Conservation (phyloP, 2,329 filamentous ascomycete species). For the Phyllosticta capitalensis region DNA sequence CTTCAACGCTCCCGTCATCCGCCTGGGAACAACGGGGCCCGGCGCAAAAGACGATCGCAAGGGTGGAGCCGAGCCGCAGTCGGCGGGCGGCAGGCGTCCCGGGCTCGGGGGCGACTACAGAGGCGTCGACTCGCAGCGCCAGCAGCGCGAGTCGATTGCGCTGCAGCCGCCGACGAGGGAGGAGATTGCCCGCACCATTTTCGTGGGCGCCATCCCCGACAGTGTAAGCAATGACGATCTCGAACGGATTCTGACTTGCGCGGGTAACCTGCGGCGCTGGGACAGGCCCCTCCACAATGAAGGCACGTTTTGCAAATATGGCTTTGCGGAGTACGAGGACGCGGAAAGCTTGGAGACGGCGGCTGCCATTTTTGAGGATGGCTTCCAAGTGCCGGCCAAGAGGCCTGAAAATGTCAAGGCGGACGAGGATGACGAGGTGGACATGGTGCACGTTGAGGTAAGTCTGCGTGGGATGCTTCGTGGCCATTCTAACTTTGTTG, state of each 20-base stretch:
- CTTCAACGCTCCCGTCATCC: constrained; percentile 93
- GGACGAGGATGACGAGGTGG: constrained; percentile 37
- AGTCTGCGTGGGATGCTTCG: constrained; percentile 11
- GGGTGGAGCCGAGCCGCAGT: constrained; percentile 30
- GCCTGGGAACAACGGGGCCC: constrained; percentile 66
- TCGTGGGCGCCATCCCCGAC: constrained; percentile 76
- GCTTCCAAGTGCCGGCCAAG: constrained; percentile 67
- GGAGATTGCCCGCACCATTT: constrained; percentile 85
- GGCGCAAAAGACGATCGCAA: constrained; percentile 41
- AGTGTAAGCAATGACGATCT: constrained; percentile 69
- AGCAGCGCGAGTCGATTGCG: constrained; percentile 59
- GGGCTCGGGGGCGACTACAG: constrained; percentile 48
- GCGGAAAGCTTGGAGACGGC: constrained; percentile 78
- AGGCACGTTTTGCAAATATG: constrained; percentile 76
- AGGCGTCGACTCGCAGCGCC: constrained; percentile 56
- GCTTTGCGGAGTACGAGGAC: constrained; percentile 93
- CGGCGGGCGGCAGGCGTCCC: constrained; percentile 22
- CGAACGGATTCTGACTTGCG: constrained; percentile 66
- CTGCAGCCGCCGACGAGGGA: constrained; percentile 77
- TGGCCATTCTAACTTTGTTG: constrained; percentile 14
- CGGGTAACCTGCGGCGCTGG: constrained; percentile 76
- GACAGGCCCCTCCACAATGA: constrained; percentile 69
- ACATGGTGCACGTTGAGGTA: constrained; percentile 63
- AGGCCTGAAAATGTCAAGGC: constrained; percentile 49
- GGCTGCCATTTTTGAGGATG: constrained; percentile 69